A percentile compares a stretch with the other conserved stretches of the same genome.
Conservation (phyloP, 345 rosid species). For the Citrus medica region DNA sequence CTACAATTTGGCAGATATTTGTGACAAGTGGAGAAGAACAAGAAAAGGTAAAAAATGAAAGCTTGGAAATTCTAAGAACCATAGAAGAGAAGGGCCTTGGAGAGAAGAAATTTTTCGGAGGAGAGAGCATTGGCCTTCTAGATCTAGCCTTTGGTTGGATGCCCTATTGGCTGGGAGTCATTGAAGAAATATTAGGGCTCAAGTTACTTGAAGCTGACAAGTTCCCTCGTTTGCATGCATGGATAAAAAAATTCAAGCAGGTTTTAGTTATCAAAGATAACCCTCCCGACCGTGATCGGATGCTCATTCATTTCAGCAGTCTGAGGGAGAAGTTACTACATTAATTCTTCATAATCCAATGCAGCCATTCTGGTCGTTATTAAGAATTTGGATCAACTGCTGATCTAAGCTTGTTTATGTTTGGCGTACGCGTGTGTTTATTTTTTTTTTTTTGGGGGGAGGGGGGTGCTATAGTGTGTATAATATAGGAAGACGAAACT, state of each 20-base stretch:
- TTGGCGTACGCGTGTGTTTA: too few relatives aligned
- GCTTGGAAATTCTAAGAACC: not conserved
- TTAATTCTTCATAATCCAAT: not conserved
- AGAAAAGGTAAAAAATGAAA: not conserved
- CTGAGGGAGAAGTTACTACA: not conserved
- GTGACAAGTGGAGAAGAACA: not conserved
- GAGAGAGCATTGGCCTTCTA: not conserved
- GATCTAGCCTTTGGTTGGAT: not conserved
- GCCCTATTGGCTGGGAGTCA: not conserved
- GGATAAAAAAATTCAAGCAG: conserved; percentile 11
- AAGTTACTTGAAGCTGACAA: too few relatives aligned
- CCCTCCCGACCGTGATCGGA: not conserved
- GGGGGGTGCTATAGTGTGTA: too few relatives aligned
- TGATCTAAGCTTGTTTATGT: too few relatives aligned
- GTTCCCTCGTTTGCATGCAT: not conserved
- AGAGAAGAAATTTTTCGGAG: not conserved
- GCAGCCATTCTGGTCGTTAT: not conserved
- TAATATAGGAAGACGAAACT: too few relatives aligned
- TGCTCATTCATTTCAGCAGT: not conserved
- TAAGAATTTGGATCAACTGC: too few relatives aligned
- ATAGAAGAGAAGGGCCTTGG: not conserved
- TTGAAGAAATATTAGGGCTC: too few relatives aligned
- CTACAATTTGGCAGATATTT: not conserved
- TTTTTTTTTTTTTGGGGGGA: too few relatives aligned
- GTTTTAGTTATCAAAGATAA: conserved; percentile 13